phyloP scores from a whole-genome alignment of 2,329 filamentous ascomycete species.

The Raffaelea albimanens region DNA sequence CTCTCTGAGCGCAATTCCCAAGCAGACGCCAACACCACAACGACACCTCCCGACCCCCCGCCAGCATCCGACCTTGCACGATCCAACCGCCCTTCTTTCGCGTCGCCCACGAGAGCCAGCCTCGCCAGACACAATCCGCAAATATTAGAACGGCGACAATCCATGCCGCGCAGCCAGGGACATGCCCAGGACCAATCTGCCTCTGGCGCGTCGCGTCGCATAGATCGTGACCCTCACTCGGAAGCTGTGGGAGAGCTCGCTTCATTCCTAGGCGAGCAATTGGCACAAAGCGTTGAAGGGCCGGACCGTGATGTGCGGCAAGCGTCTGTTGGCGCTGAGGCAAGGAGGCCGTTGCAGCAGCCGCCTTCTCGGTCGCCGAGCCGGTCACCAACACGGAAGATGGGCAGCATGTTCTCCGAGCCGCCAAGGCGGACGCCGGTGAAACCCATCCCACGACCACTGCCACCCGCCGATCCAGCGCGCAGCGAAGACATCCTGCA shows the following conservation, averaged over 20 bases:
- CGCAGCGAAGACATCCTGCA: slow-evolving; percentile 33
- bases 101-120: slow-evolving; percentile 58
- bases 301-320: not conserved
- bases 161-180: slow-evolving; percentile 15
- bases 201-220: slow-evolving; percentile 9
- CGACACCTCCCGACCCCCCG: slow-evolving; percentile 22
- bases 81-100: slow-evolving; percentile 44
- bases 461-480: slow-evolving; percentile 33
- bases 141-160: slow-evolving; percentile 35
- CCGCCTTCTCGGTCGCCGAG: slow-evolving; percentile 1
- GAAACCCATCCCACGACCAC: slow-evolving; percentile 34
- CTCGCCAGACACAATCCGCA: slow-evolving; percentile 52
- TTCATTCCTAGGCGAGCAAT: slow-evolving; percentile 17
- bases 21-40: slow-evolving; percentile 20
- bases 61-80: slow-evolving; percentile 10
- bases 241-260: too few relatives aligned
- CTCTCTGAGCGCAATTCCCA: slow-evolving; percentile 28
- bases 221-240: too few relatives aligned
- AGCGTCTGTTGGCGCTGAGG: too few relatives aligned
- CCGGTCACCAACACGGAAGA: slow-evolving; percentile 12
- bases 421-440: slow-evolving; percentile 29
- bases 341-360: not conserved
- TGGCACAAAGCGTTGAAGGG: slow-evolving; percentile 18
- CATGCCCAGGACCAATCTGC: not conserved
- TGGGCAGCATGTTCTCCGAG: slow-evolving; percentile 23